Percentiles rank a stretch among this genome's conserved stretches.
Conservation (phyloP, 163 green algal genomes). For the Scenedesmus sp. region DNA sequence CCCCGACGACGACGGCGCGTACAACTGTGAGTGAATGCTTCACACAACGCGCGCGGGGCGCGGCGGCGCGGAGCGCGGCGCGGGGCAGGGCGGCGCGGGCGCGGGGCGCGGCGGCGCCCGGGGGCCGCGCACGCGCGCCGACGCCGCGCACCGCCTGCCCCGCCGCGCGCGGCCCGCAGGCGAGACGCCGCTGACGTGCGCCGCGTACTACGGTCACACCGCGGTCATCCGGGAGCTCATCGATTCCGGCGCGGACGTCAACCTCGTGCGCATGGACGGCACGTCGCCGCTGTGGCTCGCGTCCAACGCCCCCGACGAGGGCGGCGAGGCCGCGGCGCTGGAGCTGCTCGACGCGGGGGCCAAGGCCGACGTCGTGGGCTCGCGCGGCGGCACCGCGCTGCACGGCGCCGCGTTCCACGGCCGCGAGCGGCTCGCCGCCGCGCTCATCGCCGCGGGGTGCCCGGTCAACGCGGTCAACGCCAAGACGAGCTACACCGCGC, state of each 20-base stretch:
- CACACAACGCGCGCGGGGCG: no score
- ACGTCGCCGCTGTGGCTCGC: slow-evolving; percentile 39
- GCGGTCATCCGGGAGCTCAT: slow-evolving; percentile 43
- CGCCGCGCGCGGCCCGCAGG: no score
- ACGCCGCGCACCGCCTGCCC: no score
- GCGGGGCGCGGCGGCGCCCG: no score
- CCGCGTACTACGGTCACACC: slow-evolving; percentile 40
- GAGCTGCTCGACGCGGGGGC: slow-evolving; percentile 26
- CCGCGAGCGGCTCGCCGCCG: slow-evolving; percentile 13
- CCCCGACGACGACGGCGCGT: slow-evolving; percentile 33
- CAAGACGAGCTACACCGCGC: slow-evolving; percentile 43
- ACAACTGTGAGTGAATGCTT: slow-evolving; percentile 24
- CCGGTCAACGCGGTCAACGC: slow-evolving; percentile 41
- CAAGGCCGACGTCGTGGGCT: slow-evolving; percentile 35
- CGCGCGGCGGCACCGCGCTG: slow-evolving; percentile 26
- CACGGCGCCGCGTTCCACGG: slow-evolving; percentile 40
- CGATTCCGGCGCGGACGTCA: slow-evolving; percentile 14
- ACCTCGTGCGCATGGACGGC: slow-evolving; percentile 32
- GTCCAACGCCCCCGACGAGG: slow-evolving; percentile 30
- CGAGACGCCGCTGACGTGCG: slow-evolving; percentile 40
- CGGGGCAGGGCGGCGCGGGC: no score
- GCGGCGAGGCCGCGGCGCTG: slow-evolving; percentile 24
- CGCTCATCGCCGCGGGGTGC: slow-evolving; percentile 21
- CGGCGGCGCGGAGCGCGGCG: no score
- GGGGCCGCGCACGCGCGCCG: no score